Conservation (phyloP, 345 rosid genomes). For the Limnanthes douglasii region DNA sequence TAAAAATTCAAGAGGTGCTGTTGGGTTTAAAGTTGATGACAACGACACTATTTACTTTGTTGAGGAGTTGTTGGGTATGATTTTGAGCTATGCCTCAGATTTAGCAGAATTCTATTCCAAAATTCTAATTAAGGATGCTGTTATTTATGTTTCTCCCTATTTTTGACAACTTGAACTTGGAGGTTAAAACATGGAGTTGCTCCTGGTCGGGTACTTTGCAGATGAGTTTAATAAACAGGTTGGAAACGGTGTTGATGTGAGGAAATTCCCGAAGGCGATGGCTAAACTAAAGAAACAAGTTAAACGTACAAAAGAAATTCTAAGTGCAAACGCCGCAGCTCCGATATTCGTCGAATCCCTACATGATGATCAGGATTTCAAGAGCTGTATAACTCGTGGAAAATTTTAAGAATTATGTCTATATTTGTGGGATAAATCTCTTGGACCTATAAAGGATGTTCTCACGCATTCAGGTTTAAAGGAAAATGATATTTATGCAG, state of each 20-base stretch:
- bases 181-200: conserved; percentile 80
- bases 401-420: conserved; percentile 93
- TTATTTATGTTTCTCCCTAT: conserved; percentile 77
- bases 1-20: conserved; percentile 72
- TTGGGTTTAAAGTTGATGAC: conserved; percentile 40
- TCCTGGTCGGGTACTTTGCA: conserved; percentile 78
- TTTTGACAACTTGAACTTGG: conserved; percentile 96
- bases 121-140: conserved; percentile 47
- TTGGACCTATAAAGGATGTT: conserved; percentile 65
- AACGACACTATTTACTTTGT: conserved; percentile 30
- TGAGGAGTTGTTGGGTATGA: conserved; percentile 93
- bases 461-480: conserved; percentile 64
- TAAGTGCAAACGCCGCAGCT: conserved; percentile 87
- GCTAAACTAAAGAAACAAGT: conserved; percentile 99
- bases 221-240: conserved; percentile 91
- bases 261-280: conserved; percentile 88
- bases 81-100: conserved; percentile 44
- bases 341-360: conserved; percentile 94
- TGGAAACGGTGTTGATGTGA: conserved; percentile 84
- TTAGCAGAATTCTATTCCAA: conserved; percentile 81
- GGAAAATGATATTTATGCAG: conserved; percentile 68
- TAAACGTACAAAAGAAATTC: conserved; percentile 92
- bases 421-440: conserved; percentile 89
- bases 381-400: conserved; percentile 91
- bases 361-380: conserved; percentile 84